Evolutionary conservation across 1,139 yeast genomes (phyloP), one percentile per base, ranked within the genome.

Genomic region (Hansenula lynferdii): DNA sequence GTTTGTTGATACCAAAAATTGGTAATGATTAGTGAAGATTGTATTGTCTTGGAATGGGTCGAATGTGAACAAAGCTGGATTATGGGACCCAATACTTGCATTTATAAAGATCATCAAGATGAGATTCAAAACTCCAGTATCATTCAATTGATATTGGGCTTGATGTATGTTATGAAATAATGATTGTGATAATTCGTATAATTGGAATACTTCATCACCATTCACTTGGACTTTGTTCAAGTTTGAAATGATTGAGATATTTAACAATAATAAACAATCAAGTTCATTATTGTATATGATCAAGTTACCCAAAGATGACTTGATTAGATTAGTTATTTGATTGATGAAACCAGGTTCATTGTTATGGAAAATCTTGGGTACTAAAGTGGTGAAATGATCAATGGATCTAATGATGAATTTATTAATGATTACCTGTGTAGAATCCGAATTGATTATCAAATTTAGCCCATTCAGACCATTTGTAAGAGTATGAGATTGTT

Each of bases 1-100:
- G 27, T 49, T 41, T 1, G 48, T 38, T 6, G 43, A 28, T 27
- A 38, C 39, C 25, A 31, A 40, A 20, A 41, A 41, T 10, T 33
- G 23, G 27, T 43, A 45, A 31, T 41, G 20, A 18, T 18, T 12
- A 37, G 39, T 4, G 18, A 26, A 33, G 35, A 39, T n/a, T 34
- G n/a, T n/a, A 22, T 5, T 33, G 26, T 17, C 24, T 12, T 35
- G 37, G 38, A 41, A 39, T 8, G 38, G 36, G 1, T 20, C 7
- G 7, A 16, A 8, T 16, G 18, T 27, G 23, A 36, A 36, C 8
- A 30, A 17, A 1, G 7, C 6, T 5, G n/a, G 11, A 10, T 37
- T 14, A 33, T 33, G 28, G 7, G 25, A 10, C 1, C 40, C 40
- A 6, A 37, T 14, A 14, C 33, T 24, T 6, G 40, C 17, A n/a